Percentiles rank a stretch among this genome's conserved stretches.
These are phyloP conservation scores for Monilinia aucupariae DNA, from an alignment of 2,329 filamentous ascomycete genomes.

Conservation along the genomic window DNA sequence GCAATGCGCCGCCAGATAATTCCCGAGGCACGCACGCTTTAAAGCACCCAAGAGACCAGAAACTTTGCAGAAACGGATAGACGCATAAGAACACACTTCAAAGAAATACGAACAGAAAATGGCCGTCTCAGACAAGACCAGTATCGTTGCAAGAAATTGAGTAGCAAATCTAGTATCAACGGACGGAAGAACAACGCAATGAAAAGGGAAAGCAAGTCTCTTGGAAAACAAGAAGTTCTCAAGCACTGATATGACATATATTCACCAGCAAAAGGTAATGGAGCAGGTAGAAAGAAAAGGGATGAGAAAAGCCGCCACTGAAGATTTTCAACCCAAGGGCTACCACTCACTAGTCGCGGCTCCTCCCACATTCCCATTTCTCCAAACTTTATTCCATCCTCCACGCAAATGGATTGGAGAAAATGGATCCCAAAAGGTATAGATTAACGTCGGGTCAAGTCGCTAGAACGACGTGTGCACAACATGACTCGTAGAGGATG, in stretches of 20 bases:
- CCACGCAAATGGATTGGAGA: not conserved
- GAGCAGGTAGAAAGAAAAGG: not conserved
- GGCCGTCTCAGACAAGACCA: too few relatives aligned
- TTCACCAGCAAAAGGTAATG: not conserved
- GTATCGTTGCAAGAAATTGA: too few relatives aligned
- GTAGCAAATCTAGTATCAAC: not conserved
- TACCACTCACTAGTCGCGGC: not conserved
- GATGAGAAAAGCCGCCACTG: not conserved
- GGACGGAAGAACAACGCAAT: not conserved
- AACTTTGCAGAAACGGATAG: too few relatives aligned
- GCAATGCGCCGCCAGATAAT: too few relatives aligned
- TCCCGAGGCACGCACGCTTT: too few relatives aligned
- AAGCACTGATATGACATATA: too few relatives aligned
- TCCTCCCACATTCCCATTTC: not conserved
- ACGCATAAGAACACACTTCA: too few relatives aligned
- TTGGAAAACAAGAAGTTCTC: too few relatives aligned
- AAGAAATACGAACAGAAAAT: too few relatives aligned
- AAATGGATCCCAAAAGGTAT: too few relatives aligned
- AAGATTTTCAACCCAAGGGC: not conserved
- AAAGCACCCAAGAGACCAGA: too few relatives aligned
- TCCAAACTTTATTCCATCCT: conserved; percentile 3
- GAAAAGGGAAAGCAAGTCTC: too few relatives aligned
- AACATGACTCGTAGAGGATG: not conserved
- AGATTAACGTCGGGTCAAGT: not conserved
- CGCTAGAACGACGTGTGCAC: not conserved